A percentile compares a stretch with the other conserved stretches of the same genome.
Conservation (phyloP, 2,329 filamentous ascomycete species). For the Xylariaceae sp. region DNA sequence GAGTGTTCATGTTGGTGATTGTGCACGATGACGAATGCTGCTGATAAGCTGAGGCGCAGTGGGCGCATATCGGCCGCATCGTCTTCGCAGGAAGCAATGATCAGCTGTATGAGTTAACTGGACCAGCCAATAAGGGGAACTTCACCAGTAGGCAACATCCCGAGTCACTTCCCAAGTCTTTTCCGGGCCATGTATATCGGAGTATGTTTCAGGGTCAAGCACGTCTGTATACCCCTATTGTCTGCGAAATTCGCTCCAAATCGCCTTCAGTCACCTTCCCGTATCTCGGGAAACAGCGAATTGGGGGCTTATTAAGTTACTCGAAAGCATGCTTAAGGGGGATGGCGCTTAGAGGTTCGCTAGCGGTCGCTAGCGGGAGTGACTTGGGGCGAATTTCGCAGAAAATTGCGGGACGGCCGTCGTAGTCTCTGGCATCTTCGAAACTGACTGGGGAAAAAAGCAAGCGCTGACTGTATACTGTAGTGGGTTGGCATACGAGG, state of each 20-base stretch:
- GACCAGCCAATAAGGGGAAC: slow-evolving; percentile 52
- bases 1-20: slow-evolving; percentile 16
- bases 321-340: background rate
- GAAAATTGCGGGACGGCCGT: background rate
- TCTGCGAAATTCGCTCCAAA: background rate
- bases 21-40: slow-evolving; percentile 21
- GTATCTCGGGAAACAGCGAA: too few relatives aligned
- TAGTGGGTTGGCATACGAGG: slow-evolving; percentile 50
- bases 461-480: slow-evolving; percentile 11
- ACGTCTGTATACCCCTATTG: background rate
- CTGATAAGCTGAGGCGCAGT: slow-evolving; percentile 40
- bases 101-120: slow-evolving; percentile 48
- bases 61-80: slow-evolving; percentile 56
- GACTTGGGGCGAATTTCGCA: background rate
- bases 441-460: background rate
- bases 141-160: slow-evolving; percentile 41
- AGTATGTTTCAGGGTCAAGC: background rate
- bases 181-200: background rate
- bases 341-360: background rate
- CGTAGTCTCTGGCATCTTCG: background rate
- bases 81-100: slow-evolving; percentile 55
- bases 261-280: too few relatives aligned
- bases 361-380: background rate
- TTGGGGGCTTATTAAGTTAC: background rate
- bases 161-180: background rate